These are phyloP conservation scores for Saturnispora quitensis DNA, from an alignment of 805 yeast genomes.

Conservation along the genomic window DNA sequence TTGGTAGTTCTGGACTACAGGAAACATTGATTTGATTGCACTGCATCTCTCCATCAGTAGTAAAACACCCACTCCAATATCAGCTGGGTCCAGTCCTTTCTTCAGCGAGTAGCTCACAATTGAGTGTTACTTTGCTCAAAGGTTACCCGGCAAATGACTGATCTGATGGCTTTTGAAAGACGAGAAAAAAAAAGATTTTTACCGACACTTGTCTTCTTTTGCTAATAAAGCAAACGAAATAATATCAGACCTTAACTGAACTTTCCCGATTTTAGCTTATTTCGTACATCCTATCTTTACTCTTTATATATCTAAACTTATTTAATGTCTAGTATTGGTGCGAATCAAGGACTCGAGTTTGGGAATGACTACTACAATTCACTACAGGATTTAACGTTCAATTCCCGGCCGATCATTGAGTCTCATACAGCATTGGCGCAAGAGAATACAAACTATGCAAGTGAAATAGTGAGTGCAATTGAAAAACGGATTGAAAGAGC, in stretches of 20 bases:
- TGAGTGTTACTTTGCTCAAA: too few species aligned
- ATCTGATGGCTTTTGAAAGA: too few species aligned
- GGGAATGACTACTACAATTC: conserved; percentile 63
- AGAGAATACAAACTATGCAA: conserved; percentile 72
- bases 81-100: neutral
- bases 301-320: neutral
- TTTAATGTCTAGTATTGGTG: neutral
- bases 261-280: neutral
- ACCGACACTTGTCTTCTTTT: neutral
- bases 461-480: conserved; percentile 66
- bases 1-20: too few species aligned
- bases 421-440: conserved; percentile 78
- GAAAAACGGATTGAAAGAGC: conserved; percentile 67
- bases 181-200: neutral
- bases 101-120: neutral
- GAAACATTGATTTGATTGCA: too few species aligned
- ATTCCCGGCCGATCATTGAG: conserved; percentile 83
- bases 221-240: neutral
- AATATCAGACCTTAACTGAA: neutral
- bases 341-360: conserved; percentile 18
- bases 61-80: too few species aligned
- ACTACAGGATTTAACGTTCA: conserved; percentile 70
- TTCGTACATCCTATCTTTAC: neutral
- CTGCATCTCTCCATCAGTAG: too few species aligned
- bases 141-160: neutral